Conservation (phyloP, 495 filamentous ascomycete species). For the Lepidopterella palustris region DNA sequence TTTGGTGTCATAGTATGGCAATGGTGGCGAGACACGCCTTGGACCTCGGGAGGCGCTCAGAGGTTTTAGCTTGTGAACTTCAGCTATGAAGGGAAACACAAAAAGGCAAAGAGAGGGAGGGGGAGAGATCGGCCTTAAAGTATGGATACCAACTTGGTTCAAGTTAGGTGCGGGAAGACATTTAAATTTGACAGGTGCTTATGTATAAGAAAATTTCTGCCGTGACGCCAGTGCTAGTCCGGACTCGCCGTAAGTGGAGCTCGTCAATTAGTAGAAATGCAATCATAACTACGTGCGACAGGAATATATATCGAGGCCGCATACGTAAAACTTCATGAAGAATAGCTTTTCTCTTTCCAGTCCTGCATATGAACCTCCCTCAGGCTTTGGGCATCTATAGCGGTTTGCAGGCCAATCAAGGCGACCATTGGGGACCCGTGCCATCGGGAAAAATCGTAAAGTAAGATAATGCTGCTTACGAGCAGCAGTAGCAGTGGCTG, state of each 20-base stretch:
- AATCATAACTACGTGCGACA: neutral
- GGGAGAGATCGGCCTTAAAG: no score
- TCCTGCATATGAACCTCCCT: neutral
- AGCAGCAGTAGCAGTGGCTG: neutral
- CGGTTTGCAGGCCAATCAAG: slow-evolving; percentile 9
- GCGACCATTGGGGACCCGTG: slow-evolving; percentile 1
- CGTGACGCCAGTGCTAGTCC: neutral
- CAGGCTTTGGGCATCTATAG: slow-evolving; percentile 5
- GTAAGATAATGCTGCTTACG: slow-evolving; percentile 26
- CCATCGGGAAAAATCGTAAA: slow-evolving; percentile 18
- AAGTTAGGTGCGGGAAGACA: neutral
- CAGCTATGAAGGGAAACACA: neutral
- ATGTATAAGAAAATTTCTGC: neutral
- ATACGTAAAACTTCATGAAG: neutral
- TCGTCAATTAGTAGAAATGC: neutral
- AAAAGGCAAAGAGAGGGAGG: neutral
- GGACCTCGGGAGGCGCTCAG: neutral
- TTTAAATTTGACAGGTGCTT: neutral
- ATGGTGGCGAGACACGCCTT: neutral
- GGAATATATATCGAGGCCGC: neutral
- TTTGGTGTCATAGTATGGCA: slow-evolving; percentile 30
- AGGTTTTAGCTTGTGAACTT: neutral
- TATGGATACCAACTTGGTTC: no score
- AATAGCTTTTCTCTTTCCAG: slow-evolving; percentile 1
- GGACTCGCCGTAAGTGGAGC: neutral